Evolutionary conservation across 805 yeast genomes (phyloP).

Genomic region (Sugiyamaella smithiae): DNA sequence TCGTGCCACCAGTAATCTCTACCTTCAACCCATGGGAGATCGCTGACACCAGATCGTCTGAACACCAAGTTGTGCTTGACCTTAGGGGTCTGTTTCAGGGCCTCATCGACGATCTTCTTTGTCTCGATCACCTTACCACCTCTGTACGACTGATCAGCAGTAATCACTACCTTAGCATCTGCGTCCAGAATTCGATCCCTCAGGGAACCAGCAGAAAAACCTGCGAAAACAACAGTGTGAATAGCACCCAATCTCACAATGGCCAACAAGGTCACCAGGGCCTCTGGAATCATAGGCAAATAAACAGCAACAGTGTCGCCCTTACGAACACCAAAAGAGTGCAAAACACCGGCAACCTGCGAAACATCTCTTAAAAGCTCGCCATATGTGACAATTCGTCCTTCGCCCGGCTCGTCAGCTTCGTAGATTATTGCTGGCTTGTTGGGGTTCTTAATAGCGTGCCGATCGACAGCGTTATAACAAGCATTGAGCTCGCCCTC

Average conservation of each 20-base stretch:
- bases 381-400: slow-evolving; percentile 73
- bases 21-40: slow-evolving; percentile 65
- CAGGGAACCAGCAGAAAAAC: slow-evolving; percentile 89
- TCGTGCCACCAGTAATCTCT: slow-evolving; percentile 97
- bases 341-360: slow-evolving; percentile 80
- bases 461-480: slow-evolving; percentile 93
- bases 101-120: slow-evolving; percentile 94
- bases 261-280: slow-evolving; percentile 90
- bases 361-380: slow-evolving; percentile 82
- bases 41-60: slow-evolving; percentile 74
- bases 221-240: slow-evolving; percentile 96
- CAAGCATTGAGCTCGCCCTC: slow-evolving; percentile 91
- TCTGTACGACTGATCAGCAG: slow-evolving; percentile 92
- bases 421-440: slow-evolving; percentile 72
- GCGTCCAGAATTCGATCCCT: slow-evolving; percentile 89
- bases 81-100: slow-evolving; percentile 63
- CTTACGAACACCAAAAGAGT: slow-evolving; percentile 79
- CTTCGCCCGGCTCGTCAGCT: slow-evolving; percentile 84
- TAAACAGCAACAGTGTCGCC: slow-evolving; percentile 97
- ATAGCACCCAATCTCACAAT: slow-evolving; percentile 92
- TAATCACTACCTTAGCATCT: slow-evolving; percentile 77
- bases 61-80: slow-evolving; percentile 83
- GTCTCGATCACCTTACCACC: slow-evolving; percentile 93
- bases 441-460: slow-evolving; percentile 83
- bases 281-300: slow-evolving; percentile 97